Percentiles rank a stretch among this genome's conserved stretches.
phyloP scores from a whole-genome alignment of 1,139 yeast genomes.

The Wickerhamomyces sp. region DNA sequence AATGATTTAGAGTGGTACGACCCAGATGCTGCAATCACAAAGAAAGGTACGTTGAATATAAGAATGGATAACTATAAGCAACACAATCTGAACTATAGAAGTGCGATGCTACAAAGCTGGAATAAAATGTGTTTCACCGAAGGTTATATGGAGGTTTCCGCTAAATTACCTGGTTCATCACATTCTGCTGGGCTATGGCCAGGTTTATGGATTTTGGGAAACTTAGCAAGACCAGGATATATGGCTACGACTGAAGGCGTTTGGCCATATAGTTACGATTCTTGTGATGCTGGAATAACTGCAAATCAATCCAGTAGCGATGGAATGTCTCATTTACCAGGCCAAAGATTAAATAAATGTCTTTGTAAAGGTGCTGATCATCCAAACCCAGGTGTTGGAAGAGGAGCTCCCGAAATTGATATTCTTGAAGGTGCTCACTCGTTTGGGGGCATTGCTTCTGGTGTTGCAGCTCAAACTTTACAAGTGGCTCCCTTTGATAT shows the following conservation, averaged over 20 bases:
- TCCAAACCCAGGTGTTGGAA: slow-evolving; percentile 54
- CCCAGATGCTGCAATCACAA: slow-evolving; percentile 56
- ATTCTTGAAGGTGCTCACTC: slow-evolving; percentile 54
- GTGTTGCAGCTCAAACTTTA: slow-evolving; percentile 57
- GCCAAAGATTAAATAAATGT: slow-evolving; percentile 53
- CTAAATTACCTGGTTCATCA: slow-evolving; percentile 51
- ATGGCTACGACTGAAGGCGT: slow-evolving; percentile 60
- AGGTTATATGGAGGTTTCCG: slow-evolving; percentile 49
- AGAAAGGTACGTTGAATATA: slow-evolving; percentile 43
- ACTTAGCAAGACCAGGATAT: slow-evolving; percentile 59
- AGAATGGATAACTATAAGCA: slow-evolving; percentile 55
- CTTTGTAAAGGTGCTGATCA: slow-evolving; percentile 55
- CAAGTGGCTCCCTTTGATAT: slow-evolving; percentile 61
- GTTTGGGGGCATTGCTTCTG: slow-evolving; percentile 31
- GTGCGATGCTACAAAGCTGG: slow-evolving; percentile 63
- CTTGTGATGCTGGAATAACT: slow-evolving; percentile 65
- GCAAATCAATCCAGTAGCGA: slow-evolving; percentile 59
- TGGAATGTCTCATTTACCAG: slow-evolving; percentile 57
- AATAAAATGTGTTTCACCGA: slow-evolving; percentile 57
- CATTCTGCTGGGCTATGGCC: slow-evolving; percentile 59
- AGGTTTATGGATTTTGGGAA: slow-evolving; percentile 63
- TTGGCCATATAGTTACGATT: slow-evolving; percentile 59
- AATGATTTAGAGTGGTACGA: slow-evolving; percentile 63
- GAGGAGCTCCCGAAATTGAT: slow-evolving; percentile 69
- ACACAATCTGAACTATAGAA: slow-evolving; percentile 52